Evolutionary conservation across 352 stramenopile genomes (phyloP), one percentile per base, ranked within the genome.

Genomic region (Phytophthora rubi): DNA sequence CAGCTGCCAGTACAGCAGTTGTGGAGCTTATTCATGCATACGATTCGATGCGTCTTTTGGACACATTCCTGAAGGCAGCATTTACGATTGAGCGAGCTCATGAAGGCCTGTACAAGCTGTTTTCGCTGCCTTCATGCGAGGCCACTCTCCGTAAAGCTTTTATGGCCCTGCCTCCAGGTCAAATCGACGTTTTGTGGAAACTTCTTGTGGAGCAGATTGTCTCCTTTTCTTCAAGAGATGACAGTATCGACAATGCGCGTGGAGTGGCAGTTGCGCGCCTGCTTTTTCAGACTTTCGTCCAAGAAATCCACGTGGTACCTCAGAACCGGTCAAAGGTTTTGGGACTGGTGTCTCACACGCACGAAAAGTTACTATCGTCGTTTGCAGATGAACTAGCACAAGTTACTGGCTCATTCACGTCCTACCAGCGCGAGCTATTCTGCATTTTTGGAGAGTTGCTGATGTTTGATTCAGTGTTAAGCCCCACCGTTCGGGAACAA

Each of bases 31-130:
- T 96, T 59, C 77, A 70, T 21, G 89, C 89, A 5, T 94, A 93
- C 73, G 83, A 94, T 59, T 94, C 88, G 0, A 95, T 96, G 89
- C 87, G 89, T 72, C 75, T 94, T 13, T 52, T 96, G 15, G 85
- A 95, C 59, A 63, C 68, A 26, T 86, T 95, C 37, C 60, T 94
- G 15, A 65, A 64, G 12, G 59, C 81, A 26, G 53, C 26, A 44
- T 88, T 77, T 70, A 64, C 71, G 62, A 77, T 73, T 42, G 49
- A 63, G 73, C 68, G n/a, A 53, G 58, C 55, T 3, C 68, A 71
- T 3, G 56, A 77, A 33, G 85, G 82, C 2, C 59, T 96, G 7
- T 86, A 88, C 48, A 59, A 62, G 0, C 65, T 94, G 10, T 84
- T 95, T 45, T 48, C 73, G 0, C 71, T 85, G 58, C 30, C 72